A percentile compares a stretch with the other conserved stretches of the same genome.
These are phyloP conservation scores for Clonostachys rosea DNA, from an alignment of 2,329 filamentous ascomycete species.

Conservation along the genomic window DNA sequence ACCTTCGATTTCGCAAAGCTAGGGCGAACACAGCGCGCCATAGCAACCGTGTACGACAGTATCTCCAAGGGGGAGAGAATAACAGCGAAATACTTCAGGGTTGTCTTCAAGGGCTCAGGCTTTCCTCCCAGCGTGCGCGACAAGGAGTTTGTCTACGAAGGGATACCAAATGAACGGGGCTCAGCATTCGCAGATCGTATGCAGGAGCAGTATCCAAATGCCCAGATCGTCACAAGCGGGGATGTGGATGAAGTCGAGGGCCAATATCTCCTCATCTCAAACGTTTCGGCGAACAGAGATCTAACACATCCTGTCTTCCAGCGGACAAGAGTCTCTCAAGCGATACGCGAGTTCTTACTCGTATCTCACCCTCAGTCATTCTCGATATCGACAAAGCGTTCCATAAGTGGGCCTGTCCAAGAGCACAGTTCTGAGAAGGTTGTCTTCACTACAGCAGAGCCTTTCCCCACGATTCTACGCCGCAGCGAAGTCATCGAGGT, in stretches of 20 bases:
- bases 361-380: slow-evolving; percentile 75
- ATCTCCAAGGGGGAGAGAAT: slow-evolving; percentile 77
- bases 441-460: slow-evolving; percentile 76
- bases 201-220: slow-evolving; percentile 83
- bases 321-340: slow-evolving; percentile 75
- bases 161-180: slow-evolving; percentile 69
- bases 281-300: slow-evolving; percentile 79
- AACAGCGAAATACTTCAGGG: slow-evolving; percentile 84
- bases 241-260: slow-evolving; percentile 79
- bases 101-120: slow-evolving; percentile 83
- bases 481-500: slow-evolving; percentile 77
- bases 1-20: slow-evolving; percentile 90
- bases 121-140: slow-evolving; percentile 79
- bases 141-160: slow-evolving; percentile 91
- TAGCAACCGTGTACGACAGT: slow-evolving; percentile 86
- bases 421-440: slow-evolving; percentile 81
- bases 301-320: slow-evolving; percentile 81
- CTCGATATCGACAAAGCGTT: slow-evolving; percentile 69
- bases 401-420: slow-evolving; percentile 61
- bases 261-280: slow-evolving; percentile 80
- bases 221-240: slow-evolving; percentile 70
- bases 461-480: slow-evolving; percentile 86
- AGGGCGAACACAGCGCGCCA: slow-evolving; percentile 81
- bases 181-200: slow-evolving; percentile 84
- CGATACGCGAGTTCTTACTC: slow-evolving; percentile 82